Base-by-base conservation (phyloP, 1,284 basidiomycete species). In the Ceratobasidium sp. region DNA sequence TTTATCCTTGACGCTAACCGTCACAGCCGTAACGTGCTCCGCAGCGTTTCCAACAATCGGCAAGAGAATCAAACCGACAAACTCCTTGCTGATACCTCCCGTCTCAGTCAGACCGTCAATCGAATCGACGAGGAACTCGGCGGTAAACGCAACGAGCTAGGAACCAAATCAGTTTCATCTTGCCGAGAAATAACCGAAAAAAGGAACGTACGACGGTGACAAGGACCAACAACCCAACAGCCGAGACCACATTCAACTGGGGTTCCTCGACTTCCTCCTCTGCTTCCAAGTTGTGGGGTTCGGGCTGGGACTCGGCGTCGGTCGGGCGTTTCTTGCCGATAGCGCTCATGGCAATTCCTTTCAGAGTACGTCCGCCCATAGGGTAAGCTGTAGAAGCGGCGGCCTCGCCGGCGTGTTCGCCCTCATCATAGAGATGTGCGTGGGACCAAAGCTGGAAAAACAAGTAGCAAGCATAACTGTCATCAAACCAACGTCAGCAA, bases 381-480 rank as follows among this genome's bases (percentile, higher is more conserved):
- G 72, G 83, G 75, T 76, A 74, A 72, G 73, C 72, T 76, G 61
- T 77, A 76, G 70, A 73, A 10, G 36, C 71, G 21, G 36, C 73
- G 76, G 78, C 75, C 18, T 82, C 79, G 75, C 85, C 80, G 1
- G 79, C 78, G 1, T 78, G 77, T 41, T 82, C 77, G 48, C 79
- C 80, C 52, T 91, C 89, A 10, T 85, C 80, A 78, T 93, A 96
- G 5, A 96, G 82, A 41, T 85, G 80, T 55, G 91, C 86, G 81
- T 97, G 94, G 0, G 93, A 92, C 80, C 88, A 93, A 10, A 97
- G 88, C 79, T 96, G 93, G 85, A 97, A 97, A 57, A 90, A 79
- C 18, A 96, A 85, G 78, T 93, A 94, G 26, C 84, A 86, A 1
- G 80, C 79, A 79, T 95, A 94, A 90, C 89, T 91, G 72, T 14